A percentile compares a stretch with the other conserved stretches of the same genome.
These are phyloP conservation scores for Cyclotella cryptica DNA, from an alignment of 108 stramenopile species.

Conservation along the genomic window DNA sequence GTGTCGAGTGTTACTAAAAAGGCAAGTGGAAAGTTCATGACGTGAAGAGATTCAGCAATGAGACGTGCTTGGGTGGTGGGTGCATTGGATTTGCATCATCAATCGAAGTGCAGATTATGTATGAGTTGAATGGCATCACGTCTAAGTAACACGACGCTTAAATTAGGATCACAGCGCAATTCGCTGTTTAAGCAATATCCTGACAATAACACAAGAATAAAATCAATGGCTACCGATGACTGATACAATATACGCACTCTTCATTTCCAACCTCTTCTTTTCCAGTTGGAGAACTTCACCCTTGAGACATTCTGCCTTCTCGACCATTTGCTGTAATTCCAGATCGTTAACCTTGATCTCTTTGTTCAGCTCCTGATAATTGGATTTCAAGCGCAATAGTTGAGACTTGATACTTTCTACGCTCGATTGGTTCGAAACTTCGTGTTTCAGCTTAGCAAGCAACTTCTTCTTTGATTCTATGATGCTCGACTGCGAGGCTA, in stretches of 20 bases:
- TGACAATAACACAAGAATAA: background rate
- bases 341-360: conserved; percentile 5
- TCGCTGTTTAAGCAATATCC: no score
- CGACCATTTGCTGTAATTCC: background rate
- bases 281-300: conserved; percentile 2
- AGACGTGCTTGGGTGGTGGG: background rate
- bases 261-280: conserved; percentile 17
- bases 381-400: background rate
- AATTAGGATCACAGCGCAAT: no score
- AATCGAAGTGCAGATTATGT: background rate
- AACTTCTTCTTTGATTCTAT: background rate
- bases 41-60: background rate
- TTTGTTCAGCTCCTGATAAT: background rate
- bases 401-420: conserved; percentile 11
- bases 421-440: background rate
- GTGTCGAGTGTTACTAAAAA: conserved; percentile 74
- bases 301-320: conserved; percentile 5
- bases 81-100: background rate
- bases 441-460: background rate
- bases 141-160: no score
- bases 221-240: conserved; percentile 5
- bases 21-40: conserved; percentile 75
- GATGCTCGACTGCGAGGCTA: conserved; percentile 1
- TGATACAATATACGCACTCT: conserved; percentile 20
- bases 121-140: no score